Percentiles rank a stretch among this genome's conserved stretches.
Conservation (phyloP, 176 grass and related monocot species). For the Carex myosuroides region DNA sequence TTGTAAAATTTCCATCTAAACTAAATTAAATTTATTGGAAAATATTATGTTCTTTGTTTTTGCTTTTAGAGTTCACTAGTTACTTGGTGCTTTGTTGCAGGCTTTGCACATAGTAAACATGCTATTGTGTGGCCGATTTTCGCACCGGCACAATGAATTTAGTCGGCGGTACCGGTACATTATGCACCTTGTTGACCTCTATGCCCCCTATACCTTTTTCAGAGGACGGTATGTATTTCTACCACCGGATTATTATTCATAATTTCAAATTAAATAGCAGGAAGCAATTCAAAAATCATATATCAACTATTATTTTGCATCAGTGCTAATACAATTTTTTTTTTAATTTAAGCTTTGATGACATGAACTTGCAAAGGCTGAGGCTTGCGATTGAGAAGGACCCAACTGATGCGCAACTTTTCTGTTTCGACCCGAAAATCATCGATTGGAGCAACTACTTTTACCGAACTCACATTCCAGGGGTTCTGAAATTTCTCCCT, state of each 20-base stretch:
- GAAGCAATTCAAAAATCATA: background rate
- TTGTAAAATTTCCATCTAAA: background rate
- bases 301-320: background rate
- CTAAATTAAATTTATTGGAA: background rate
- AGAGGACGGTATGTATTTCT: constrained; percentile 19
- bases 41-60: background rate
- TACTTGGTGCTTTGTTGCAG: constrained; percentile 14
- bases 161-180: constrained; percentile 39
- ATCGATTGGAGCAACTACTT: constrained; percentile 33
- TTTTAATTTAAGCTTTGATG: constrained; percentile 28
- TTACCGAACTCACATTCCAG: constrained; percentile 21
- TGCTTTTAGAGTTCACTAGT: background rate
- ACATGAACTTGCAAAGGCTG: constrained; percentile 28
- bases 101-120: constrained; percentile 30
- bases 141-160: background rate
- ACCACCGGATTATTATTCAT: constrained; percentile 6
- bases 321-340: background rate
- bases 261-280: background rate
- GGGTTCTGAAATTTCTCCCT: constrained; percentile 16
- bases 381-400: constrained; percentile 13
- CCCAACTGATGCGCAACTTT: background rate
- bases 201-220: constrained; percentile 55
- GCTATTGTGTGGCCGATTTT: background rate
- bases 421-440: constrained; percentile 28
- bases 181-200: constrained; percentile 59